Evolutionary conservation across 257 asterid genomes (phyloP).

Genomic region (Buddleja alternifolia): DNA sequence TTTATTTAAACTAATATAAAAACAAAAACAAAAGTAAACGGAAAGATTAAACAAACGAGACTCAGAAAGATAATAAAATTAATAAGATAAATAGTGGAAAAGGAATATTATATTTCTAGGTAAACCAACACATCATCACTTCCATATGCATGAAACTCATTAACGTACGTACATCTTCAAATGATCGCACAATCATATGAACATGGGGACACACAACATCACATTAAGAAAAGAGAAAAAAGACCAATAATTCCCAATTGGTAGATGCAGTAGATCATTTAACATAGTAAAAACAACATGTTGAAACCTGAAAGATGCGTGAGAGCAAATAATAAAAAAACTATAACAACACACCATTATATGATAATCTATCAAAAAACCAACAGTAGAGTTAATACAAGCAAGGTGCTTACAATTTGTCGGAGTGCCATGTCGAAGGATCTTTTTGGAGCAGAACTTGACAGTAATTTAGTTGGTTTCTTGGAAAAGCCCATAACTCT

Average conservation of each 20-base stretch:
- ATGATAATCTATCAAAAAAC: conserved; percentile 5
- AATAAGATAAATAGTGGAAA: conserved; percentile 6
- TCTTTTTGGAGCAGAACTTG: conserved; percentile 89
- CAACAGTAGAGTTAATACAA: conserved; percentile 22
- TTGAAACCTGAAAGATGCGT: conserved; percentile 16
- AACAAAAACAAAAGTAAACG: background rate
- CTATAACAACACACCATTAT: conserved; percentile 4
- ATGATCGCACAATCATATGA: background rate
- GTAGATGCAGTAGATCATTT: conserved; percentile 13
- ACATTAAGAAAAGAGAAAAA: conserved; percentile 6
- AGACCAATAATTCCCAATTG: background rate
- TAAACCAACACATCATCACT: background rate
- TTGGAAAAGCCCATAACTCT: conserved; percentile 57
- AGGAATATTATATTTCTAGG: background rate
- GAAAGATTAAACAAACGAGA: background rate
- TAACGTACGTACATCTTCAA: background rate
- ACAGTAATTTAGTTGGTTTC: conserved; percentile 60
- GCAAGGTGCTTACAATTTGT: conserved; percentile 65
- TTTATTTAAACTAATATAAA: background rate
- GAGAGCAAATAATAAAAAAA: conserved; percentile 22
- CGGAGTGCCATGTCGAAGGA: conserved; percentile 83
- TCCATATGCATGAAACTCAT: background rate
- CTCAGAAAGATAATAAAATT: background rate
- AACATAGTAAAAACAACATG: conserved; percentile 16
- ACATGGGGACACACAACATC: background rate